Conservation (phyloP, 176 grass and related monocot genomes). For the Luzula sylvatica region DNA sequence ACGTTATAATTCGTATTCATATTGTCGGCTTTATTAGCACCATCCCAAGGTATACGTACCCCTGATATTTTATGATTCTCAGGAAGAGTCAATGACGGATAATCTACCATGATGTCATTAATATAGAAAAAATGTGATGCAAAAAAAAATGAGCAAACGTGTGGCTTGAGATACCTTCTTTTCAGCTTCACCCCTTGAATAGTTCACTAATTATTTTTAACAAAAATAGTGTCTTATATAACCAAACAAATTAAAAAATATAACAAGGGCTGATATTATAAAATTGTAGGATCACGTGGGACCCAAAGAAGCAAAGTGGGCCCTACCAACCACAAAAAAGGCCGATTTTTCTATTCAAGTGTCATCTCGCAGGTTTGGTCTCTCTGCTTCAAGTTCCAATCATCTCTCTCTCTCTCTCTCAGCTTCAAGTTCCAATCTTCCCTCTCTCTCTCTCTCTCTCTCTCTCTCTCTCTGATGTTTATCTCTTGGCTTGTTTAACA, state of each 20-base stretch:
- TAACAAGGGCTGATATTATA: neutral
- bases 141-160: too few relatives aligned
- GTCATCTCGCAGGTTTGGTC: neutral
- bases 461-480: neutral
- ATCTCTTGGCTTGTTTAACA: neutral
- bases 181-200: too few relatives aligned
- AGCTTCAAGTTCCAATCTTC: too few relatives aligned
- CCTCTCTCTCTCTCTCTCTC: neutral
- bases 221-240: neutral
- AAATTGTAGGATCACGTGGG: neutral
- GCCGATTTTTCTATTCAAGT: neutral
- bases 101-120: neutral
- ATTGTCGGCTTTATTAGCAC: too few relatives aligned
- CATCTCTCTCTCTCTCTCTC: constrained; percentile 6
- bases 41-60: too few relatives aligned
- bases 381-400: neutral
- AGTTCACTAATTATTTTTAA: too few relatives aligned
- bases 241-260: neutral
- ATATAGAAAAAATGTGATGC: neutral
- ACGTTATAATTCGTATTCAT: too few relatives aligned
- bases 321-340: neutral
- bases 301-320: neutral
- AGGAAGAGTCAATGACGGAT: neutral
- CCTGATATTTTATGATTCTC: too few relatives aligned
- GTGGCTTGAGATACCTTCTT: too few relatives aligned